Base-by-base conservation (phyloP, 2,329 filamentous ascomycete genomes). In the Penicillium sp. region DNA sequence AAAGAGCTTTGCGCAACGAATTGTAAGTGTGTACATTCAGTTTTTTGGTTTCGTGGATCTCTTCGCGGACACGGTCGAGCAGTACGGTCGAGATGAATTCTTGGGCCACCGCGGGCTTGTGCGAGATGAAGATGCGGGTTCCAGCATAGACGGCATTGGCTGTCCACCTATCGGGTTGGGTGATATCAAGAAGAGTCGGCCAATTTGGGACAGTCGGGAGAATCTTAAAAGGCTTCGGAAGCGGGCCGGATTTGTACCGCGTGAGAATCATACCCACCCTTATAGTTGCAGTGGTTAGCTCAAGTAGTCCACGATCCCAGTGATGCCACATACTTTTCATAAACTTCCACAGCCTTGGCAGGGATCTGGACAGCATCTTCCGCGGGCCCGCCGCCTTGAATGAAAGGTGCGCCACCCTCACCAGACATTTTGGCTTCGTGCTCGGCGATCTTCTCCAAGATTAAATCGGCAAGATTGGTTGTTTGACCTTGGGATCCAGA, bases 191-290 rank as follows among this genome's bases (percentile, higher is more conserved):
- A 25, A 95, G 84, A 13, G 87, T 84, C 59, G 92, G 85, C 88
- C 89, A 96, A 55, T 92, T 80, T 6, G 88, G 88, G 10, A 96
- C 79, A 0, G 88, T 89, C 2, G 92, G 92, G 6, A 98, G 76
- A 48, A 96, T 88, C 67, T 96, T 96, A 75, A 98, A 94, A 0
- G 90, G 90, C 66, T 98, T 98, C 13, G 92, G 92, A 20, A 98
- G 75, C 50, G 90, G 90, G n/a, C 92, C 92, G 10, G 85, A 90
- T 67, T 94, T 95, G 72, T 95, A 96, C 48, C 90, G 80, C 16
- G 86, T 88, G 42, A 98, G 75, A 44, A 96, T 83, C 50, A 89
- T 73, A 44, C 89, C 90, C 52, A 95, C 82, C 69, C 82, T 87
- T 33, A 5, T 26, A 27, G 30, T 34, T 4, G 6, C 47, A 15